These are phyloP conservation scores for Puya raimondii DNA, from an alignment of 176 grass and related monocot genomes.

Conservation along the genomic window DNA sequence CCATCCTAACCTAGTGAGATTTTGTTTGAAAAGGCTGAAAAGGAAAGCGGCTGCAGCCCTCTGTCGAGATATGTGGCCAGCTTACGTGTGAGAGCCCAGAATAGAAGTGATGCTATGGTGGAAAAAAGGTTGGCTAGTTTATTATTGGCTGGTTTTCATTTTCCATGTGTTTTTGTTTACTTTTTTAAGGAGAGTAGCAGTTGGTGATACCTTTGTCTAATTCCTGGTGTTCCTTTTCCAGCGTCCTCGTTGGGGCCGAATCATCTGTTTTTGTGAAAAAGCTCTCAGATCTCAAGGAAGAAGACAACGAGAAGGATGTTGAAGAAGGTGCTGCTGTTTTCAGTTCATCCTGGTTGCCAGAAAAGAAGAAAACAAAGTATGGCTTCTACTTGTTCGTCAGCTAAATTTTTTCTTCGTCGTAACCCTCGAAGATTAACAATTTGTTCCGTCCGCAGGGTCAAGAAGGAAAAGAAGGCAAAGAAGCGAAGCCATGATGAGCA, in stretches of 20 bases:
- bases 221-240: slow-evolving; percentile 19
- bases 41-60: slow-evolving; percentile 53
- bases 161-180: not conserved
- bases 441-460: slow-evolving; percentile 10
- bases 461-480: slow-evolving; percentile 51
- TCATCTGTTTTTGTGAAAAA: slow-evolving; percentile 51
- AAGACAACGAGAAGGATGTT: slow-evolving; percentile 44
- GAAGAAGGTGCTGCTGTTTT: slow-evolving; percentile 59
- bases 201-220: slow-evolving; percentile 16
- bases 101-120: slow-evolving; percentile 54
- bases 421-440: not conserved
- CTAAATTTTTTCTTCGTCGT: not conserved
- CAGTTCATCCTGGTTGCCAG: slow-evolving; percentile 56
- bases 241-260: slow-evolving; percentile 67
- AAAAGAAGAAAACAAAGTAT: slow-evolving; percentile 84
- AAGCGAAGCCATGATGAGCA: slow-evolving; percentile 36
- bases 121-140: slow-evolving; percentile 51
- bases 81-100: slow-evolving; percentile 51
- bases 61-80: slow-evolving; percentile 62
- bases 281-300: slow-evolving; percentile 45
- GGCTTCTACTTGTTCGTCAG: not conserved
- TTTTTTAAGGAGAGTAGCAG: slow-evolving; percentile 9
- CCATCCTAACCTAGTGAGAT: slow-evolving; percentile 11
- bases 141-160: slow-evolving; percentile 3
- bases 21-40: slow-evolving; percentile 58